These are phyloP conservation scores for Nakazawaea holstii DNA, from an alignment of 805 yeast species.

Conservation along the genomic window DNA sequence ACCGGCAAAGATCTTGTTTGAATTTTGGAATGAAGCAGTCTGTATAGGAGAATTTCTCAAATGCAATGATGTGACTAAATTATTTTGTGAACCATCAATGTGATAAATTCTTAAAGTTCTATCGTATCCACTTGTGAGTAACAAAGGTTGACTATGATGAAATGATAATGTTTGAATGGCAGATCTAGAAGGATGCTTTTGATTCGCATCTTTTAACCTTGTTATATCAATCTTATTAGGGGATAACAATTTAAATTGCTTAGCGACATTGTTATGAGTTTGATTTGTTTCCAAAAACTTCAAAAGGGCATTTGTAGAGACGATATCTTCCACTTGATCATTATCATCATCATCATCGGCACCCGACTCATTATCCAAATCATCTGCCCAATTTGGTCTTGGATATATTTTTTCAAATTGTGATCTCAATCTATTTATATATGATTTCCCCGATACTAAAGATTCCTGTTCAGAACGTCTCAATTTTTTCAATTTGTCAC, in stretches of 20 bases:
- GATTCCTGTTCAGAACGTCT: constrained; percentile 44
- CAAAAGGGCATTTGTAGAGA: constrained; percentile 24
- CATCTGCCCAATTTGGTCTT: constrained; percentile 75
- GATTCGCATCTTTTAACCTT: constrained; percentile 86
- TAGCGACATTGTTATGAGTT: constrained; percentile 21
- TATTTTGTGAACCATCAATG: constrained; percentile 81
- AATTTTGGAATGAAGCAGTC: constrained; percentile 58
- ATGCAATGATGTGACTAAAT: constrained; percentile 76
- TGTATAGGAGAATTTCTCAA: constrained; percentile 77
- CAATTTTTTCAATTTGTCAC: constrained; percentile 65
- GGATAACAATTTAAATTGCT: constrained; percentile 54
- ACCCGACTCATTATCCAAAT: constrained; percentile 38
- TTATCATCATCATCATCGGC: constrained; percentile 13
- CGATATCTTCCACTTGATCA: constrained; percentile 12
- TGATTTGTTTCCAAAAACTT: constrained; percentile 27
- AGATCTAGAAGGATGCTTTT: constrained; percentile 59
- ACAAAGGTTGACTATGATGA: constrained; percentile 78
- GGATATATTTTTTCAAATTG: constrained; percentile 75
- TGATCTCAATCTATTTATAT: constrained; percentile 35
- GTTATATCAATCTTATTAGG: constrained; percentile 66
- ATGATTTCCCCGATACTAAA: constrained; percentile 26
- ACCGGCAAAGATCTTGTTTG: constrained; percentile 65
- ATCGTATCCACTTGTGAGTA: constrained; percentile 91
- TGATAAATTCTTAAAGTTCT: constrained; percentile 81
- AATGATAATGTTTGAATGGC: constrained; percentile 84